These are phyloP conservation scores for Lophium mytilinum DNA, from an alignment of 495 filamentous ascomycete species.

Conservation along the genomic window DNA sequence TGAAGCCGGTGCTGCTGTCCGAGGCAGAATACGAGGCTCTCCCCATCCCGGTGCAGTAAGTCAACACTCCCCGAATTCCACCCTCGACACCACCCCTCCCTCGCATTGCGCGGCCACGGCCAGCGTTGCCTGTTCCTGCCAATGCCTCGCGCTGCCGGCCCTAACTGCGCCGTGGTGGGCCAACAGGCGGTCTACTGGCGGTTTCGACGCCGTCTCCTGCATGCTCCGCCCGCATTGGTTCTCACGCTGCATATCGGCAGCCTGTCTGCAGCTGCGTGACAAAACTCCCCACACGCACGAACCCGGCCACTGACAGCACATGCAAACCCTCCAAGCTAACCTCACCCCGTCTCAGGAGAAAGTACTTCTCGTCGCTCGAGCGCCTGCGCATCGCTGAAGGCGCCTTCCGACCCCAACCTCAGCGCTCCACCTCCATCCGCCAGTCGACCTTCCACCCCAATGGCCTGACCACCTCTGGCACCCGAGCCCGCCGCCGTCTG, in stretches of 20 bases:
- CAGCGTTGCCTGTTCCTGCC: constrained; percentile 7
- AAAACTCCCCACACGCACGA: background rate
- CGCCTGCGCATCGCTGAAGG: constrained; percentile 29
- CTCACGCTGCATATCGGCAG: background rate
- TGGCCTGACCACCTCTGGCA: constrained; percentile 1
- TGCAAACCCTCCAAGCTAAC: constrained; percentile 9
- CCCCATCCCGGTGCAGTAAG: constrained; percentile 27
- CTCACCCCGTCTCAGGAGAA: constrained; percentile 21
- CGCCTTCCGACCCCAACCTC: background rate
- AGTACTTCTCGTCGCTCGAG: constrained; percentile 31
- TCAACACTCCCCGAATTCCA: constrained; percentile 5
- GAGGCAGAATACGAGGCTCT: constrained; percentile 25
- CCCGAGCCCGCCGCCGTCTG: constrained; percentile 11
- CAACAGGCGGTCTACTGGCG: background rate
- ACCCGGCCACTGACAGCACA: constrained; percentile 18
- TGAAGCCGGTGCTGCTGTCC: constrained; percentile 10
- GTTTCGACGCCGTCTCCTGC: background rate
- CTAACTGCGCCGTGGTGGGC: background rate
- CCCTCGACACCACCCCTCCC: constrained; percentile 13
- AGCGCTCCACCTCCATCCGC: background rate
- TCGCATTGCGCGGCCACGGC: background rate
- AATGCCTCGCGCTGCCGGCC: background rate
- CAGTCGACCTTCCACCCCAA: background rate
- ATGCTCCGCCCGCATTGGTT: constrained; percentile 1
- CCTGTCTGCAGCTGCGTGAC: background rate